Base-by-base conservation (phyloP, 2,329 filamentous ascomycete species). In the Fusarium staphyleae region DNA sequence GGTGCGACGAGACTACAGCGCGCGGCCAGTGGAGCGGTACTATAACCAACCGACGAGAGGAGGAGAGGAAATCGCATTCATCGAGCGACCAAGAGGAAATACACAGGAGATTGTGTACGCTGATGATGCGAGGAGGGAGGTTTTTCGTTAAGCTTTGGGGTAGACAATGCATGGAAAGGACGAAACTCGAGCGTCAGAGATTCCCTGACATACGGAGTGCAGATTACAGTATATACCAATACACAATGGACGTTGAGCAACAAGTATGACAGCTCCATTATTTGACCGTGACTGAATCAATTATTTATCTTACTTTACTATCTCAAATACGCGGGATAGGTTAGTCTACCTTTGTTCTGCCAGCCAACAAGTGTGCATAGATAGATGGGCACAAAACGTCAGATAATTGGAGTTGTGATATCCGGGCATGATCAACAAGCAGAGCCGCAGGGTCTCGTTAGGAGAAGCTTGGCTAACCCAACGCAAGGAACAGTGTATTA, bases 41-140 rank as follows among this genome's bases (percentile, higher is more conserved):
- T 80, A 79, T 57, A 75, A 76, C 24, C 71, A 73, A 28, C 69
- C 55, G 33, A 42, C 63, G 42, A 63, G 66, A 41, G 68, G 62
- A 30, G 62, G 62, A 15, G 75, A 76, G 39, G 78, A 78, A 30
- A 69, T 78, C 34, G 68, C 75, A 3, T 81, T 77, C 46, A 71
- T 80, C 46, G 78, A 80, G 56, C 72, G 71, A 37, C 76, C 78
- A 13, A 71, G 72, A 44, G 72, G 71, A 40, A 67, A 71, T 19
- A 69, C 73, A 12, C 76, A 76, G 37, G 78, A 79, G 29, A 72
- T 79, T 19, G 70, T 78, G 15, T 82, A 81, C 57, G 63, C 74
- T n/a, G 75, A 79, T 33, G 73, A 76, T 55, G 69, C 49, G 10
- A 68, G 72, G 43, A 69, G 72, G 52, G 71, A 73, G 32, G 55